Evolutionary conservation across 257 asterid genomes (phyloP).

Genomic region (Cinchona pubescens): DNA sequence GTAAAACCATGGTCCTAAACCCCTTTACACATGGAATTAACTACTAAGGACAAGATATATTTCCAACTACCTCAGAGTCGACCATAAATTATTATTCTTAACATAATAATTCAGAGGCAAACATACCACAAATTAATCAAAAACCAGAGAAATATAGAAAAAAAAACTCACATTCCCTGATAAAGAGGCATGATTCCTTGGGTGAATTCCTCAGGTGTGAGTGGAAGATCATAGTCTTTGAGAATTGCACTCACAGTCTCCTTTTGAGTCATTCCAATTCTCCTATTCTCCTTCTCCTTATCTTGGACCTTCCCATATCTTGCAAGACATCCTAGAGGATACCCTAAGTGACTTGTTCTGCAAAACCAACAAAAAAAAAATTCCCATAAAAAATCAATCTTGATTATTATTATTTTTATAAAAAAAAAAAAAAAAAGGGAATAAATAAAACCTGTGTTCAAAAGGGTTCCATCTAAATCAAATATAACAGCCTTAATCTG

Average conservation of each 20-base stretch:
- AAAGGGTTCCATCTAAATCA: constrained; percentile 91
- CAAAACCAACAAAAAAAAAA: constrained; percentile 18
- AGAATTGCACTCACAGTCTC: constrained; percentile 49
- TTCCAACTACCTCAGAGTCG: neutral
- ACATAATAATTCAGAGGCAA: neutral
- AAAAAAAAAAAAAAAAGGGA: too few relatives aligned
- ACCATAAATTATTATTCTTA: neutral
- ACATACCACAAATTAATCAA: neutral
- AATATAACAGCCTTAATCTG: constrained; percentile 62
- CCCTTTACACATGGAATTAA: neutral
- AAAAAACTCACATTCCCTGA: constrained; percentile 59
- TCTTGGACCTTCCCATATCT: constrained; percentile 68
- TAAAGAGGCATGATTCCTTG: constrained; percentile 63
- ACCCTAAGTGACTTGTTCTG: constrained; percentile 71
- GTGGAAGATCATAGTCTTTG: constrained; percentile 68
- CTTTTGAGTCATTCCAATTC: constrained; percentile 56
- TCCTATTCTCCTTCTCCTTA: constrained; percentile 66
- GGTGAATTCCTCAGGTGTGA: constrained; percentile 60
- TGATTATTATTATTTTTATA: too few relatives aligned
- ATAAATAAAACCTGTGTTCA: constrained; percentile 55
- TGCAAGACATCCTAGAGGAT: constrained; percentile 55
- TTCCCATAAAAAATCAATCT: neutral
- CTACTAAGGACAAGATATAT: neutral
- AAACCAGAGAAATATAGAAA: too few relatives aligned
- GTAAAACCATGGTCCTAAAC: neutral